Evolutionary conservation across 257 asterid species (phyloP).

Genomic region (Fraxinus anomala): DNA sequence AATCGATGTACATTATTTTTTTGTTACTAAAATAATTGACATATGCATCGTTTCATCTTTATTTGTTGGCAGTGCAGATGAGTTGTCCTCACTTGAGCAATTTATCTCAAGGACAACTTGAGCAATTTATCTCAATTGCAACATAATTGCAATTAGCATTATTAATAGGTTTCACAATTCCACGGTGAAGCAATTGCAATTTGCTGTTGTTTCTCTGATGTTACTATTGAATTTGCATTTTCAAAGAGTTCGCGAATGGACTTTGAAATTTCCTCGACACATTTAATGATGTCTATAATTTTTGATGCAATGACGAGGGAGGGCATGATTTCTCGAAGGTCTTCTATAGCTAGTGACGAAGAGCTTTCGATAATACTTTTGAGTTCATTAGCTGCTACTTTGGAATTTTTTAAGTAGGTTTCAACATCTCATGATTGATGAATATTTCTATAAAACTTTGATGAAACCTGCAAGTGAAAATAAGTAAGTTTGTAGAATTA

Average conservation of each 20-base stretch:
- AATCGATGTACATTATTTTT: slow-evolving; percentile 9
- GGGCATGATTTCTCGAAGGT: slow-evolving; percentile 17
- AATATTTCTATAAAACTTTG: slow-evolving; percentile 38
- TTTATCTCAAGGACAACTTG: slow-evolving; percentile 27
- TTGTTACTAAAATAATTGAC: slow-evolving; percentile 20
- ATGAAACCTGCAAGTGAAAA: slow-evolving; percentile 31
- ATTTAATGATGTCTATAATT: slow-evolving; percentile 45
- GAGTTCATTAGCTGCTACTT: too few species aligned
- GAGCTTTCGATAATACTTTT: slow-evolving; percentile 26
- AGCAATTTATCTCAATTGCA: slow-evolving; percentile 31
- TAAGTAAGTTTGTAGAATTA: too few species aligned
- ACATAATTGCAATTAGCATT: slow-evolving; percentile 22
- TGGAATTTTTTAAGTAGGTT: too few species aligned
- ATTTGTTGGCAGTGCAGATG: slow-evolving; percentile 2
- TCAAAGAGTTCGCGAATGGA: slow-evolving; percentile 52
- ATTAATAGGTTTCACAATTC: slow-evolving; percentile 52
- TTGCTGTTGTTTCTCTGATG: slow-evolving; percentile 20
- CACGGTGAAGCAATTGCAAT: slow-evolving; percentile 50
- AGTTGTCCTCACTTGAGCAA: slow-evolving; percentile 5
- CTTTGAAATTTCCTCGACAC: slow-evolving; percentile 42
- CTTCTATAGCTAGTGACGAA: neutral
- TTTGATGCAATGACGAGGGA: slow-evolving; percentile 47
- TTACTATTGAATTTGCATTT: neutral
- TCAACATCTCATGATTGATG: slow-evolving; percentile 25
- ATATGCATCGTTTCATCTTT: too few species aligned